Conservation (phyloP, 2,329 filamentous ascomycete genomes). For the Ilyonectria sp. region DNA sequence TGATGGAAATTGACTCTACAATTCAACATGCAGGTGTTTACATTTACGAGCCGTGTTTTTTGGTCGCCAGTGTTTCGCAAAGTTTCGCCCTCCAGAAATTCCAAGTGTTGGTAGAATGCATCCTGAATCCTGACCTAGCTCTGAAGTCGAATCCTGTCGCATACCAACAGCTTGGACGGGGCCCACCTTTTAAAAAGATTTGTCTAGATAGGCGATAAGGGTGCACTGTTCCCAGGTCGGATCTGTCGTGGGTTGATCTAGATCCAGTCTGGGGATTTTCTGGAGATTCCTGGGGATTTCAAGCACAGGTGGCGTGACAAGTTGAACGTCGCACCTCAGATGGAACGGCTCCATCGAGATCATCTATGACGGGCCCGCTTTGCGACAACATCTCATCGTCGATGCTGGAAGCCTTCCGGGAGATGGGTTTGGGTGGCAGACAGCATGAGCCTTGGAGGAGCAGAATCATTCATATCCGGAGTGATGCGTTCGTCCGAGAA, state of each 20-base stretch:
- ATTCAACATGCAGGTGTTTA: no score
- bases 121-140: not conserved
- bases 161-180: slow-evolving; percentile 1
- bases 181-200: slow-evolving; percentile 25
- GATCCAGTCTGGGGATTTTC: slow-evolving; percentile 19
- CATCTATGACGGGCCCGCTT: not conserved
- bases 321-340: not conserved
- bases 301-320: slow-evolving; percentile 34
- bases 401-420: not conserved
- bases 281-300: slow-evolving; percentile 16
- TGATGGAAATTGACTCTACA: not conserved
- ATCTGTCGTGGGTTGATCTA: slow-evolving; percentile 32
- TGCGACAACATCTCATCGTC: not conserved
- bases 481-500: not conserved
- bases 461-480: not conserved
- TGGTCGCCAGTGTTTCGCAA: not conserved
- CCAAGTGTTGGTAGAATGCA: not conserved
- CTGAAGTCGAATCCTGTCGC: not conserved
- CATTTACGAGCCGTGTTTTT: no score
- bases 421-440: no score
- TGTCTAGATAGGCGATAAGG: slow-evolving; percentile 34
- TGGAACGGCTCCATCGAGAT: not conserved
- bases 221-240: slow-evolving; percentile 20
- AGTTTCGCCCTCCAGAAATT: not conserved
- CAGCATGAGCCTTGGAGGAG: not conserved